Percentiles rank a stretch among this genome's conserved stretches.
These are phyloP conservation scores for Lachancea waltii DNA, from an alignment of 805 yeast species.

Conservation along the genomic window DNA sequence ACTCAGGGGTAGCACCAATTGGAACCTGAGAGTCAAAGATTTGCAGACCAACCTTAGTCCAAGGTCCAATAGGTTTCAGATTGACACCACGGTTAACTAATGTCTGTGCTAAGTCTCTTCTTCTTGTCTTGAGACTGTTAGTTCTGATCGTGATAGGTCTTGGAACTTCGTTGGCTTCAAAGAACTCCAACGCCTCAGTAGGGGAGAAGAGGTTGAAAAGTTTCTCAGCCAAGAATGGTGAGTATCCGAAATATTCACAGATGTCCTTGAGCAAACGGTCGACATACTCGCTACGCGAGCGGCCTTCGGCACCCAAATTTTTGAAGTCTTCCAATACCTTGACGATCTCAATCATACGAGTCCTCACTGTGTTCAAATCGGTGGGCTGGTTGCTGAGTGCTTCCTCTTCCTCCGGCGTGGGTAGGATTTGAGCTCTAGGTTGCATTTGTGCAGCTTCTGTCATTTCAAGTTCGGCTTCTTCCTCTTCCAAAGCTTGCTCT, in stretches of 20 bases:
- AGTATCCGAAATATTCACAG: slow-evolving; percentile 89
- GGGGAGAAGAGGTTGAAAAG: slow-evolving; percentile 88
- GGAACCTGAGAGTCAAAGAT: slow-evolving; percentile 99
- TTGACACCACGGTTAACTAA: slow-evolving; percentile 95
- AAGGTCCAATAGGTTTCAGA: slow-evolving; percentile 90
- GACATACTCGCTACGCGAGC: slow-evolving; percentile 75
- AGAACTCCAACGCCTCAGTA: slow-evolving; percentile 94
- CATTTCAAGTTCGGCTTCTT: slow-evolving; percentile 55
- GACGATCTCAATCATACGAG: slow-evolving; percentile 92
- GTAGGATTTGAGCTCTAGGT: slow-evolving; percentile 73
- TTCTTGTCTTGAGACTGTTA: slow-evolving; percentile 89
- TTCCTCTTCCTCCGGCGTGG: slow-evolving; percentile 59
- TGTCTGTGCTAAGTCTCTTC: slow-evolving; percentile 93
- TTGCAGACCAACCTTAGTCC: slow-evolving; percentile 98
- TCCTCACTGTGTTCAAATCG: slow-evolving; percentile 76
- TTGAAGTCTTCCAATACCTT: slow-evolving; percentile 89
- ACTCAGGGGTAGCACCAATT: slow-evolving; percentile 98
- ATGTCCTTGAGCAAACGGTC: slow-evolving; percentile 78
- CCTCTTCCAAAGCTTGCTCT: slow-evolving; percentile 51
- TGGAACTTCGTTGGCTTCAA: slow-evolving; percentile 96
- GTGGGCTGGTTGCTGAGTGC: slow-evolving; percentile 50
- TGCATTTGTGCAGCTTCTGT: slow-evolving; percentile 51
- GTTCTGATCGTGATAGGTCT: slow-evolving; percentile 97
- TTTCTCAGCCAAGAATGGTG: slow-evolving; percentile 88
- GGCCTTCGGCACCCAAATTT: slow-evolving; percentile 75